A percentile compares a stretch with the other conserved stretches of the same genome.
phyloP scores from a whole-genome alignment of 768 basidiomycete genomes.

The Hysterangium stoloniferum region DNA sequence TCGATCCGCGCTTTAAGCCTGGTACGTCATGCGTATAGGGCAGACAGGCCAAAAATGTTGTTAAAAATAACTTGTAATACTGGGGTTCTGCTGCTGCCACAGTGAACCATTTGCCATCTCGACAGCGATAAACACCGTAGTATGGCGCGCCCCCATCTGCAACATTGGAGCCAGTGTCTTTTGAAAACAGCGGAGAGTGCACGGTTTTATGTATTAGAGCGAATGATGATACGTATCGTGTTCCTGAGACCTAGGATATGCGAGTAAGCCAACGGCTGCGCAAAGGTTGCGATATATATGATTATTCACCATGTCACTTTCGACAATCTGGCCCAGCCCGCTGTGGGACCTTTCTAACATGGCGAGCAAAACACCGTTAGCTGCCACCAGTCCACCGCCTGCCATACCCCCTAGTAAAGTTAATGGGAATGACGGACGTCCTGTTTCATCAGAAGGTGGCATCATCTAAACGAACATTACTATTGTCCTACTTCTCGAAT shows the following conservation, averaged over 20 bases:
- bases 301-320: slow-evolving; percentile 60
- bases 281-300: neutral
- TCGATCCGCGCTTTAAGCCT: slow-evolving; percentile 24
- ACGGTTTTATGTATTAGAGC: slow-evolving; percentile 44
- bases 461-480: too few relatives aligned
- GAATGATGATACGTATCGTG: slow-evolving; percentile 67
- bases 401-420: slow-evolving; percentile 81
- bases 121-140: slow-evolving; percentile 67
- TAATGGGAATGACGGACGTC: slow-evolving; percentile 63
- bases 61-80: slow-evolving; percentile 59
- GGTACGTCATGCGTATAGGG: slow-evolving; percentile 33
- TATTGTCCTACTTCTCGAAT: too few relatives aligned
- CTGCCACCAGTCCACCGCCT: slow-evolving; percentile 70
- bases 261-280: too few relatives aligned
- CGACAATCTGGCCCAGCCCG: slow-evolving; percentile 66
- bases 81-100: slow-evolving; percentile 70
- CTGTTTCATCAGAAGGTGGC: slow-evolving; percentile 45
- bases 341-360: slow-evolving; percentile 57
- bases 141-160: slow-evolving; percentile 77
- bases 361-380: slow-evolving; percentile 65
- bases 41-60: slow-evolving; percentile 43
- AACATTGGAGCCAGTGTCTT: slow-evolving; percentile 38
- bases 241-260: slow-evolving; percentile 57
- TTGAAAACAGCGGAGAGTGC: slow-evolving; percentile 31
- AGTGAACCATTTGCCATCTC: slow-evolving; percentile 68